Evolutionary conservation across 805 yeast genomes (phyloP).

Genomic region (Kuraishia hungarica): DNA sequence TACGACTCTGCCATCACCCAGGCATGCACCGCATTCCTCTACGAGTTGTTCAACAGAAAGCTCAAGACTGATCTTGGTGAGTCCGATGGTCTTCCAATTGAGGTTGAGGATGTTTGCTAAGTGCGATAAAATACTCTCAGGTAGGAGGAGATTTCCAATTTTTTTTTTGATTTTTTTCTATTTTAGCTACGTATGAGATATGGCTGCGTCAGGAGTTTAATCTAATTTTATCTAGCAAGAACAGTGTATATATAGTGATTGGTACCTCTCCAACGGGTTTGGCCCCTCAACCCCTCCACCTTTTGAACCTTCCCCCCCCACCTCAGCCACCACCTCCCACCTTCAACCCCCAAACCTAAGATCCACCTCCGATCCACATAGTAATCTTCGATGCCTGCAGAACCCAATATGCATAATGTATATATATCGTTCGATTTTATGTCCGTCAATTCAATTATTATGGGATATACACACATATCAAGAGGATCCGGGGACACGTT

Average conservation of each 20-base stretch:
- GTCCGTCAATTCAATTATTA: not conserved
- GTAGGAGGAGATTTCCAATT: too few species aligned
- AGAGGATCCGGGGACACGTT: not conserved
- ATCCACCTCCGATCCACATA: too few species aligned
- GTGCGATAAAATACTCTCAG: not conserved
- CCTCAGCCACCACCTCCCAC: too few species aligned
- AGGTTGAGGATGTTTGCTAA: slow-evolving; percentile 59
- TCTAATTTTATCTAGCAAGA: not conserved
- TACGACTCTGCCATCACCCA: slow-evolving; percentile 72
- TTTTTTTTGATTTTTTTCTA: too few species aligned
- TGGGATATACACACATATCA: not conserved
- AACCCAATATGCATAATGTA: not conserved
- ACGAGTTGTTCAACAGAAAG: slow-evolving; percentile 63
- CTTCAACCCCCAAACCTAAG: too few species aligned
- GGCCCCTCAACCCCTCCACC: too few species aligned
- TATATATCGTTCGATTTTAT: not conserved
- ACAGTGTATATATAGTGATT: too few species aligned
- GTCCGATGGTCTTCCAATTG: slow-evolving; percentile 38
- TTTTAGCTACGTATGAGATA: too few species aligned
- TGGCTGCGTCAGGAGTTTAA: not conserved
- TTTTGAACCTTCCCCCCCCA: too few species aligned
- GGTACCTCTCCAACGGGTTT: too few species aligned
- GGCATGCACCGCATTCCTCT: slow-evolving; percentile 57
- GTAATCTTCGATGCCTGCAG: not conserved
- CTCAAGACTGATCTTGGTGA: slow-evolving; percentile 63